Conservation (phyloP, 2,329 filamentous ascomycete species). For the Arachnopeziza araneosa region DNA sequence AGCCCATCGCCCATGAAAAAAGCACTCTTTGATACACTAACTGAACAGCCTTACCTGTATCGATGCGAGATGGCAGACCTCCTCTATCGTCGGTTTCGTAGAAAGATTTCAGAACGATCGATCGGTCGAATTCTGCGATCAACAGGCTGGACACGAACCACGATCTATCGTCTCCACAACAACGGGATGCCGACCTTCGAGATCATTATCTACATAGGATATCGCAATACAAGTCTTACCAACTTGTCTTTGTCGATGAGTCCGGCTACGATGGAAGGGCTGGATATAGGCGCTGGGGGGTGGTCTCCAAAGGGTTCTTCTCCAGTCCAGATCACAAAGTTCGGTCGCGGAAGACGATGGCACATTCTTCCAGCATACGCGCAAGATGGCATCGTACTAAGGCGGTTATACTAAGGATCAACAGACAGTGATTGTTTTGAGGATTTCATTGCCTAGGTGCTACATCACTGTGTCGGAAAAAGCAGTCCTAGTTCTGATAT, state of each 20-base stretch:
- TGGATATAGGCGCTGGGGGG: slow-evolving; percentile 30
- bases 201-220: slow-evolving; percentile 32
- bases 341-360: slow-evolving; percentile 17
- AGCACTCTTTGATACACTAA: slow-evolving; percentile 24
- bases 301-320: slow-evolving; percentile 31
- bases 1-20: slow-evolving; percentile 24
- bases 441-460: background rate
- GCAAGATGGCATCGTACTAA: too few species aligned
- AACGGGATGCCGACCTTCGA: slow-evolving; percentile 30
- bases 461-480: slow-evolving; percentile 1
- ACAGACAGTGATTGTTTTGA: background rate
- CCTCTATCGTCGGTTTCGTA: slow-evolving; percentile 16
- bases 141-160: slow-evolving; percentile 30
- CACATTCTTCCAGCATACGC: slow-evolving; percentile 15
- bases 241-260: slow-evolving; percentile 34
- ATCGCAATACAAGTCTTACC: slow-evolving; percentile 28
- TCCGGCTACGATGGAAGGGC: slow-evolving; percentile 33
- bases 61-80: slow-evolving; percentile 28
- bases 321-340: slow-evolving; percentile 22
- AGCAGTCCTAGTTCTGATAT: slow-evolving; percentile 19
- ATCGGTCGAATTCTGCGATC: slow-evolving; percentile 8
- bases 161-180: slow-evolving; percentile 25
- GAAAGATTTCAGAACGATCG: slow-evolving; percentile 6
- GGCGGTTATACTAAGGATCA: background rate
- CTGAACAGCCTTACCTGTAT: slow-evolving; percentile 28